Percentiles rank a stretch among this genome's conserved stretches.
Conservation (phyloP, 2,329 filamentous ascomycete genomes). For the Pseudocercospora fijiensis region DNA sequence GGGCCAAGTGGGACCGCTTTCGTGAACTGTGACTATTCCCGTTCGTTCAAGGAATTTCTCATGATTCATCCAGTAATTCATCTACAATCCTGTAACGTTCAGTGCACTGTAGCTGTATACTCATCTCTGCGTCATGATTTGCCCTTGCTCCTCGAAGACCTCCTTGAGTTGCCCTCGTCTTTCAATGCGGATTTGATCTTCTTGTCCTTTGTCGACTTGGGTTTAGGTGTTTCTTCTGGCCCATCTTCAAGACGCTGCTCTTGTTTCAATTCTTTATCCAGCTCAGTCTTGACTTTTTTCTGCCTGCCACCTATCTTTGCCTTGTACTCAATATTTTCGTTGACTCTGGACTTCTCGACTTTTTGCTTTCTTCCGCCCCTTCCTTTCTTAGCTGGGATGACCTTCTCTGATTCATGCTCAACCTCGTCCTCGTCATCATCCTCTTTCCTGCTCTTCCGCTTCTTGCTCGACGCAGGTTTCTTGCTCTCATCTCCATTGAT, state of each 20-base stretch:
- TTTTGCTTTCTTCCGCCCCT: slow-evolving; percentile 17
- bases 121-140: not conserved
- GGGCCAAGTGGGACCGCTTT: not conserved
- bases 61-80: not conserved
- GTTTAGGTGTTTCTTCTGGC: slow-evolving; percentile 14
- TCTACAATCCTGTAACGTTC: not conserved
- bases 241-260: not conserved
- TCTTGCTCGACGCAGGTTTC: slow-evolving; percentile 35
- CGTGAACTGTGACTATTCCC: not conserved
- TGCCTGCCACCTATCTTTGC: slow-evolving; percentile 16
- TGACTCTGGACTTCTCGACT: slow-evolving; percentile 4
- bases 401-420: slow-evolving; percentile 27
- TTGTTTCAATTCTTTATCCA: slow-evolving; percentile 7
- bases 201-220: slow-evolving; percentile 7
- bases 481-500: slow-evolving; percentile 28
- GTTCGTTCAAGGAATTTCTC: not conserved
- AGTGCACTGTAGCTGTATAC: not conserved
- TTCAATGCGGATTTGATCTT: slow-evolving; percentile 2
- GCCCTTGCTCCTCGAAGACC: slow-evolving; percentile 25
- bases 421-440: slow-evolving; percentile 28
- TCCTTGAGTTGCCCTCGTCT: slow-evolving; percentile 21
- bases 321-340: slow-evolving; percentile 10
- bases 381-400: slow-evolving; percentile 27
- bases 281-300: slow-evolving; percentile 19
- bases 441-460: slow-evolving; percentile 37